Evolutionary conservation across 163 green algal genomes (phyloP).

Genomic region (Prototheca cutis): DNA sequence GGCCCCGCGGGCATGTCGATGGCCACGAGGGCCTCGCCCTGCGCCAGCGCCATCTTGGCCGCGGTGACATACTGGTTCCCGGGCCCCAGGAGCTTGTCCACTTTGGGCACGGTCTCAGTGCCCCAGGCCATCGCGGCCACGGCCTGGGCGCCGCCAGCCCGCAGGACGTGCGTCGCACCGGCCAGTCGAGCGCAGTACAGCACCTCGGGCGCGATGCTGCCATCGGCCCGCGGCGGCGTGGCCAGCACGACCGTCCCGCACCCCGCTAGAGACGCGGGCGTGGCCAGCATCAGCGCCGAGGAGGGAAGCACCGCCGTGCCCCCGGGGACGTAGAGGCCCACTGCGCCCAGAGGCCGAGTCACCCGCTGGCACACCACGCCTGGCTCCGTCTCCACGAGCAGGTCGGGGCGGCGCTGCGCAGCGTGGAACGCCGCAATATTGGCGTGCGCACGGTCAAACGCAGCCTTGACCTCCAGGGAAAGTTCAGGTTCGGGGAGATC

Average conservation of each 20-base stretch:
- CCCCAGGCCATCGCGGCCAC: constrained; percentile 91
- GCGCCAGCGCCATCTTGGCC: constrained; percentile 90
- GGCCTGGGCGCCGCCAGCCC: constrained; percentile 89
- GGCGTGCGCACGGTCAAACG: constrained; percentile 87
- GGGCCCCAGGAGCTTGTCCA: constrained; percentile 94
- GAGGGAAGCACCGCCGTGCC: constrained; percentile 91
- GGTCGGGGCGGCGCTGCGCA: constrained; percentile 53
- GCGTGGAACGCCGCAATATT: constrained; percentile 94
- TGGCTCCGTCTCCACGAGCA: constrained; percentile 94
- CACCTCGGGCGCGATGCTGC: constrained; percentile 79
- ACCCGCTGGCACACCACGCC: constrained; percentile 83
- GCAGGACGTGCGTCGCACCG: constrained; percentile 92
- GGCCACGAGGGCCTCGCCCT: constrained; percentile 58
- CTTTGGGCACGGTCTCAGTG: constrained; percentile 86
- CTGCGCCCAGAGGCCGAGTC: constrained; percentile 62
- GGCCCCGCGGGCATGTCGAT: constrained; percentile 99
- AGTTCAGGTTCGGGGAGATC: constrained; percentile 71
- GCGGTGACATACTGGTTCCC: constrained; percentile 99
- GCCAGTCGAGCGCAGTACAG: constrained; percentile 94
- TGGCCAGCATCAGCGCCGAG: constrained; percentile 86
- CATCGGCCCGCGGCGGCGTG: constrained; percentile 81
- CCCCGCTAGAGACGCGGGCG: constrained; percentile 86
- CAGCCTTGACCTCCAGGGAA: constrained; percentile 46
- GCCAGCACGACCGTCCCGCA: constrained; percentile 91
- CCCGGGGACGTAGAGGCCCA: constrained; percentile 96